phyloP scores from a whole-genome alignment of 371 early-diverging fungal species.

The Apophysomyces variabilis region DNA sequence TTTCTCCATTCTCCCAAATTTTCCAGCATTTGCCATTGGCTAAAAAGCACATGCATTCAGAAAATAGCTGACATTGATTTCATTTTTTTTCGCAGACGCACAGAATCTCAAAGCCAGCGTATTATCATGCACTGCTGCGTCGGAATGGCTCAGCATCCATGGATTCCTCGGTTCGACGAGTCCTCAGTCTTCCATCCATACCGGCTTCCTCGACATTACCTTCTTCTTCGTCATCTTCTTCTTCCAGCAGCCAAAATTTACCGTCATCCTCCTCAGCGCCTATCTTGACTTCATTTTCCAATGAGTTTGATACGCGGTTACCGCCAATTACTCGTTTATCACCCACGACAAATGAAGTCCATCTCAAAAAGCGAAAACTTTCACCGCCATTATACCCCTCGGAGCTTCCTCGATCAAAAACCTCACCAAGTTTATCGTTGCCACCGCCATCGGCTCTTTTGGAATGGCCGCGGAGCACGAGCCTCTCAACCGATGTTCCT shows the following conservation, averaged over 20 bases:
- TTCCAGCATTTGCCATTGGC: neutral
- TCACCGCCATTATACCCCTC: conserved; percentile 9
- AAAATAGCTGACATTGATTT: conserved; percentile 9
- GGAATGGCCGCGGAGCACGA: conserved; percentile 13
- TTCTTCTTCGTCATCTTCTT: neutral
- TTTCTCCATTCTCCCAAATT: conserved; percentile 11
- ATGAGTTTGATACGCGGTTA: neutral
- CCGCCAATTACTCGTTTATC: conserved; percentile 1
- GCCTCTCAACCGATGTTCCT: conserved; percentile 35
- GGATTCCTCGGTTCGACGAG: conserved; percentile 20
- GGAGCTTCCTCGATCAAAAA: conserved; percentile 10
- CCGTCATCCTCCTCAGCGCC: neutral
- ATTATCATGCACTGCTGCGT: conserved; percentile 7
- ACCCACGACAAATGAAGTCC: neutral
- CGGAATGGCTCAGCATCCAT: conserved; percentile 1
- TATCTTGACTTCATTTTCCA: neutral
- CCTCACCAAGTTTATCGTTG: conserved; percentile 23
- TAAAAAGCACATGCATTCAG: conserved; percentile 12
- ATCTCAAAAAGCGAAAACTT: neutral
- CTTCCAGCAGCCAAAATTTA: neutral
- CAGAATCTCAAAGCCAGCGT: conserved; percentile 15
- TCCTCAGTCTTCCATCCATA: conserved; percentile 26
- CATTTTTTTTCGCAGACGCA: conserved; percentile 1
- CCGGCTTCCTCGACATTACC: neutral
- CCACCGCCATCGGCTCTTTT: conserved; percentile 26